Evolutionary conservation across 1,284 basidiomycete species (phyloP), one percentile per base, ranked within the genome.

Genomic region (Leccinum subspadiceum): DNA sequence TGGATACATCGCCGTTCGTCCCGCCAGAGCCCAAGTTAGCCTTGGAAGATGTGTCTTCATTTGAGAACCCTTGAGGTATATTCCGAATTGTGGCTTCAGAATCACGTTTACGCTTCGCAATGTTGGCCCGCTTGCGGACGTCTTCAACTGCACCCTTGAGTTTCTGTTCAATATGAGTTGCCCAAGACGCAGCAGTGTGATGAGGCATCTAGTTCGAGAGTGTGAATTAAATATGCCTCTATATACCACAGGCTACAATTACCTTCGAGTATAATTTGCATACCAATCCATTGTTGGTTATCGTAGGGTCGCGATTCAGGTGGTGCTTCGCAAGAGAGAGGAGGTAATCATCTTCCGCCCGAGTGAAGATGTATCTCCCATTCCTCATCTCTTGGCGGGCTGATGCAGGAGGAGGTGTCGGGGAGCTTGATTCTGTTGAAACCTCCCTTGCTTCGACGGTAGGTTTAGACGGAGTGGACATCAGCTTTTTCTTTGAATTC

Each of bases 301-400:
- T 73, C 20, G 68, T 65, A 37, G 78, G 74, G 63, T 84, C 76
- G 49, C 73, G 71, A 50, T 70, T 68, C 50, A 82, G 61, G 20
- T 80, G 60, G 17, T 75, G 44, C 51, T 72, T 70, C 2, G 71
- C 68, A 64, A 80, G 76, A 37, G 58, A 60, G 50, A 67, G 53
- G 26, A 73, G 70, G 61, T 83, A 87, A 24, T 77, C 74, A 6
- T 70, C 63, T 59, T 87, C 84, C 24, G 70, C 73, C 37, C 75
- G 66, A 6, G 84, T 79, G 65, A 78, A 87, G 8, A 70, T 61
- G 59, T 78, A 79, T 55, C 65, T 76, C 13, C 76, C 75, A 52
- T 35, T 48, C 57, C 58, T 54, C 54, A 60, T 58, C 54, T 67
- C 22, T 48, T 61, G 49, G 60, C 76, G 68, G 56, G 71, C 64